Evolutionary conservation across 441 rosid species (phyloP).

Genomic region (Viola pubescens): DNA sequence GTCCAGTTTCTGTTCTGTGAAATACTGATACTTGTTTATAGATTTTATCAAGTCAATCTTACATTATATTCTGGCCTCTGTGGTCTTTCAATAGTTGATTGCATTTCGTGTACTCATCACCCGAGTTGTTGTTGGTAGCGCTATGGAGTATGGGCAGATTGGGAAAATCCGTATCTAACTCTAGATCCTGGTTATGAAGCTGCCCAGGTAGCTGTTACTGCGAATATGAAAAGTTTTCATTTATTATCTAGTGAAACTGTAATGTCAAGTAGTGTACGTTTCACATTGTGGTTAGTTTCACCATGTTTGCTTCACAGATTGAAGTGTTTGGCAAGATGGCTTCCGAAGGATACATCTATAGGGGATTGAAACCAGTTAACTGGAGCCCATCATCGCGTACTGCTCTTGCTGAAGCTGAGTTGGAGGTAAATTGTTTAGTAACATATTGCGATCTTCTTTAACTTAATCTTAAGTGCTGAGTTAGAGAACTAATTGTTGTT

Average conservation of each 20-base stretch:
- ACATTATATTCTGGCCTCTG: background rate
- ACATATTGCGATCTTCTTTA: background rate
- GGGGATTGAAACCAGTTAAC: slow-evolving; percentile 97
- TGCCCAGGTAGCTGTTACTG: slow-evolving; percentile 62
- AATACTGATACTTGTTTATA: slow-evolving; percentile 10
- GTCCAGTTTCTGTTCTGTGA: slow-evolving; percentile 2
- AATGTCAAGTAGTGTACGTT: background rate
- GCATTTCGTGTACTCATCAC: too few relatives aligned
- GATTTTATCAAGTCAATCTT: slow-evolving; percentile 1
- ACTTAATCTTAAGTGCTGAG: too few relatives aligned
- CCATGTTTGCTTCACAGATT: slow-evolving; percentile 41
- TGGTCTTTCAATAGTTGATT: slow-evolving; percentile 10
- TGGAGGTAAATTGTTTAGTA: slow-evolving; percentile 55
- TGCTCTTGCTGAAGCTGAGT: slow-evolving; percentile 99
- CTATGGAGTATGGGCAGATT: slow-evolving; percentile 96
- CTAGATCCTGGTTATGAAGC: slow-evolving; percentile 97
- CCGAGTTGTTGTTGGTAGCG: slow-evolving; percentile 49
- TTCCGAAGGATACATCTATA: slow-evolving; percentile 74
- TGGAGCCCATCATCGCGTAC: slow-evolving; percentile 99
- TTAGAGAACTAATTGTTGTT: too few relatives aligned
- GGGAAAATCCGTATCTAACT: slow-evolving; percentile 83
- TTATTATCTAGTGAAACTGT: background rate
- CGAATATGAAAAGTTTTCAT: background rate
- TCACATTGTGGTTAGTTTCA: slow-evolving; percentile 15
- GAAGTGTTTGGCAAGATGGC: slow-evolving; percentile 94